phyloP scores from a whole-genome alignment of 2,329 filamentous ascomycete species.

The Zymoseptoria ardabiliae region DNA sequence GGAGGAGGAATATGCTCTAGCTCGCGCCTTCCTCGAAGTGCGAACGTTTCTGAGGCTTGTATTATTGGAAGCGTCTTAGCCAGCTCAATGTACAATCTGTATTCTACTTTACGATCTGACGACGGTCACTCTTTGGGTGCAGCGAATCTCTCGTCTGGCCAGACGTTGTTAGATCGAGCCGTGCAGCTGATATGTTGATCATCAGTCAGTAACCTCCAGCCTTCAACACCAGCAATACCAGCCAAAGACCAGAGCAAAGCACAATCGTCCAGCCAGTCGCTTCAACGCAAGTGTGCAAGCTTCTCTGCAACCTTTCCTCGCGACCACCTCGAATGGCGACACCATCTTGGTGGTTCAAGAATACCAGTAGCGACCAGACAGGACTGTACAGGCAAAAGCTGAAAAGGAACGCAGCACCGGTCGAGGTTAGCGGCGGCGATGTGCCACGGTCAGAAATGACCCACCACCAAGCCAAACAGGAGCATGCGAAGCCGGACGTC shows the following conservation, averaged over 20 bases:
- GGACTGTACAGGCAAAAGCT: neutral
- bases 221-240: conserved; percentile 28
- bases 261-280: conserved; percentile 58
- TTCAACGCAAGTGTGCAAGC: neutral
- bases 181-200: neutral
- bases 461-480: neutral
- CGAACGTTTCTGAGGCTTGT: neutral
- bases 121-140: neutral
- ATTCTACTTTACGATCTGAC: neutral
- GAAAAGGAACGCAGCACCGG: neutral
- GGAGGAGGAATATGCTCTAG: conserved; percentile 85
- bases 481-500: neutral
- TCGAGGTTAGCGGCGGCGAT: neutral
- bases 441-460: neutral
- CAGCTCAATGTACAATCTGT: neutral
- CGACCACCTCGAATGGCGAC: neutral
- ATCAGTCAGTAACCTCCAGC: neutral
- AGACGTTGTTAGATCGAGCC: neutral
- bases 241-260: conserved; percentile 73
- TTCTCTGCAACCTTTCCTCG: neutral
- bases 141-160: neutral
- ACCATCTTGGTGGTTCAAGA: neutral
- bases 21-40: conserved; percentile 1
- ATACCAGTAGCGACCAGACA: neutral
- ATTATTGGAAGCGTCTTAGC: neutral